Base-by-base conservation (phyloP, 345 rosid species). In the Lumnitzera littorea region DNA sequence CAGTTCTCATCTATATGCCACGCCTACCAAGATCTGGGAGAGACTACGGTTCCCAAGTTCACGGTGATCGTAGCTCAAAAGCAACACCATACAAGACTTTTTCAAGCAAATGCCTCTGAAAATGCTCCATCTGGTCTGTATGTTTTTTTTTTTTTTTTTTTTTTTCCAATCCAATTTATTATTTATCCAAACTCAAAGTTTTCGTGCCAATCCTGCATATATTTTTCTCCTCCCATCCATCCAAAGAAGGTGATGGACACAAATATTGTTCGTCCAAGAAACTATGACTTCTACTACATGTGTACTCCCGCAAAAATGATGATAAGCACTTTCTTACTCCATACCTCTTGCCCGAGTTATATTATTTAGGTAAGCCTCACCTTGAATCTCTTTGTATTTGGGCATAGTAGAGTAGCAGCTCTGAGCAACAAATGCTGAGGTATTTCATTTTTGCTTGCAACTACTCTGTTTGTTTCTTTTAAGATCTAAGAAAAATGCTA, bases 211-310 rank as follows among this genome's bases (percentile, higher is more conserved):
- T 36, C 43, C 43, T 36, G 43, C 8, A 8, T 23, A 46, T 53
- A 15, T 41, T 41, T 64, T 55, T 48, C 58, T 17, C 50, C 54
- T 52, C 27, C 67, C 15, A 15, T 57, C 25, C 57, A 50, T 62
- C 46, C 80, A 85, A 96, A 95, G 64, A 92, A 96, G 10, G 84
- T 89, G 15, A 94, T 92, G 73, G 97, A 89, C 66, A 78, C 89
- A 61, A 77, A 74, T 67, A 79, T 91, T 31, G 90, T 84, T 60
- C 95, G 89, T 71, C 92, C 96, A 7, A 83, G 77, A 56, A 83
- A 86, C 74, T 89, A 83, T 51, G 96, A 91, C 67, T 91, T 89
- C n/a, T n/a, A n/a, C 79, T 91, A 83, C 78, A 80, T 91, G 95
- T 86, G 95, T 68, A 82, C 96, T 60, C 98, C 86, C 51, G 83